Evolutionary conservation across 2,329 filamentous ascomycete species (phyloP), one percentile per base, ranked within the genome.

Genomic region (Sporothrix pallida): DNA sequence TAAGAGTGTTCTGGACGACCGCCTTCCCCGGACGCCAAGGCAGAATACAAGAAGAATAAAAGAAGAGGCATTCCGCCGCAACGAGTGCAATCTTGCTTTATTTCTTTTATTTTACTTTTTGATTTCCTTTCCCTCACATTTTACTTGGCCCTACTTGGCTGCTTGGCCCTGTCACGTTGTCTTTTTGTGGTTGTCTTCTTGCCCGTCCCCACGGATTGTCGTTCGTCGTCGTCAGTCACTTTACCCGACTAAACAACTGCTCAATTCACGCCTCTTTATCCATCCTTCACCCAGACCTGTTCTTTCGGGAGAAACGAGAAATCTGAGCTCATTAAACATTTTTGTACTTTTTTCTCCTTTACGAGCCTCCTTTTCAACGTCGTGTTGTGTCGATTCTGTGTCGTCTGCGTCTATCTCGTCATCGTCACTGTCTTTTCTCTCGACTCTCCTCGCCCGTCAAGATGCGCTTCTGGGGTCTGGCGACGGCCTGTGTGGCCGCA

Each of bases 401-500:
- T 4, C 8, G 8, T 46, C 10, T 17, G 2, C 4, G 17, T n/a
- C 17, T 12, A 2, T 42, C 15, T 54, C 10, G n/a, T 48, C 68
- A 15, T 15, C 42, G 37, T 48, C 46, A 48, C 46, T 8, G 5
- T 5, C 70, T 31, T 46, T n/a, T 46, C 9, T 46, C 15, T 15
- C 9, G 50, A n/a, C 52, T 8, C 31, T 37, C 31, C 31, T 37
- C 31, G 31, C 31, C 23, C 42, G 15, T 9, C 23, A 65, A 20
- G 42, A 72, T 72, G 71, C 71, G 71, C 60, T 54, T 72, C 71
- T 67, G 71, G 71, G 46, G 60, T 23, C 46, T 72, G 50, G 48
- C 13, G 31, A 37, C 70, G 58, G 71, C 71, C 56, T 67, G 71
- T 23, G 48, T 44, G 46, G 58, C 71, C 71, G 60, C 71, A 46